Base-by-base conservation (phyloP, 148 eudicot species). In the Suaeda aralocaspica region DNA sequence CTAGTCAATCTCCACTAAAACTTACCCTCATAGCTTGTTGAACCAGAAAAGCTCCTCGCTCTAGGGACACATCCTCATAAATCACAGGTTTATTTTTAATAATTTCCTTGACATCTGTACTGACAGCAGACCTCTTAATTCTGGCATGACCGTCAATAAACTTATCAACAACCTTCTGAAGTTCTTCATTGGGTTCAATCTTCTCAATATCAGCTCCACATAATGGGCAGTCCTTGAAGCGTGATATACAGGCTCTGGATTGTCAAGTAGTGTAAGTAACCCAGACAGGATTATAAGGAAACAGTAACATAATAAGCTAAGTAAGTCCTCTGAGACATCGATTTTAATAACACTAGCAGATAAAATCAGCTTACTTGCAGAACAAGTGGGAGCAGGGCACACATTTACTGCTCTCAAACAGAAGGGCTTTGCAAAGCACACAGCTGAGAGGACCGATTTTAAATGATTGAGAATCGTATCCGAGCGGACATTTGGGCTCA, bases 21-120 rank as follows among this genome's bases (percentile, higher is more conserved):
- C 92, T 73, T 73, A 93, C 98, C 88, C 98, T 84, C 98, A 93
- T 93, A 76, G 98, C 98, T 70, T 93, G 98, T 74, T 91, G 92
- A 80, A 93, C 89, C 81, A 93, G 74, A 76, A 93, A 93, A 74
- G 92, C 80, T 70, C 98, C 98, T 74, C 98, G 86, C 76, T 93
- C 98, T 56, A 93, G 66, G 39, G 98, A 93, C 18, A 91, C 98
- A 83, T 94, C 98, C 81, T 91, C 98, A 55, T 94, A 94, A 58
- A 91, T 86, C 58, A 94, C 97, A 76, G 78, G 86, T 71, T 91
- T 89, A 73, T 78, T 82, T 64, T 89, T 92, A 68, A 74, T 83
- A 65, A 68, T 73, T 60, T 59, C 84, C 71, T 84, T 78, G 62
- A 77, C 71, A 58, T 85, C 88, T 63, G 67, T 56, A 78, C 82